A percentile compares a stretch with the other conserved stretches of the same genome.
These are phyloP conservation scores for Avena eriantha DNA, from an alignment of 176 grass and related monocot genomes.

Conservation along the genomic window DNA sequence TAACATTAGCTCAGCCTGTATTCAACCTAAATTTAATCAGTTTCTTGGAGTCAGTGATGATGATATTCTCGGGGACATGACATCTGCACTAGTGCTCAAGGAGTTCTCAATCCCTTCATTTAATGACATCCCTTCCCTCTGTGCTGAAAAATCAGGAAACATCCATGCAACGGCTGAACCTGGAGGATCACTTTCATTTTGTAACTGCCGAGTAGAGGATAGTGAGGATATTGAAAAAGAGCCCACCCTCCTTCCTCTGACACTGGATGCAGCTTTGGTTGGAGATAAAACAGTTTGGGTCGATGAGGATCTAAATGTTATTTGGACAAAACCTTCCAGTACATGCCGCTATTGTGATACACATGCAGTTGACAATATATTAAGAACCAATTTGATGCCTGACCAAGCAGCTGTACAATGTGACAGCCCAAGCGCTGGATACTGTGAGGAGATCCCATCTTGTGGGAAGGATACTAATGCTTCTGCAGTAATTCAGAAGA, in stretches of 20 bases:
- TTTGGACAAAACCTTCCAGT: not conserved
- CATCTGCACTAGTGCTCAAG: conserved; percentile 3
- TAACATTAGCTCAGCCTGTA: conserved; percentile 17
- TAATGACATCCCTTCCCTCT: conserved; percentile 7
- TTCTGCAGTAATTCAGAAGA: conserved; percentile 6
- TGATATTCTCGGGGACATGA: conserved; percentile 14
- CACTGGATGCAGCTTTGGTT: conserved; percentile 13
- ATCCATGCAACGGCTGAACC: conserved; percentile 32
- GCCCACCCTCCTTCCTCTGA: not conserved
- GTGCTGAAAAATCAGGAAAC: conserved; percentile 29
- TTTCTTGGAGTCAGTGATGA: conserved; percentile 26
- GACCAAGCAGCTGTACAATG: conserved; percentile 34
- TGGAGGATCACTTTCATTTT: conserved; percentile 22
- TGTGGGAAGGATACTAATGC: conserved; percentile 30
- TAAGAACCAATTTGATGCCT: not conserved
- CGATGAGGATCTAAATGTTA: conserved; percentile 42
- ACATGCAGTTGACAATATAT: conserved; percentile 1
- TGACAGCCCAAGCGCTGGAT: conserved; percentile 6
- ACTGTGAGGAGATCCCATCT: conserved; percentile 25
- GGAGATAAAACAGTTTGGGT: conserved; percentile 6
- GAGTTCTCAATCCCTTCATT: conserved; percentile 11
- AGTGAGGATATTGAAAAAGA: conserved; percentile 46
- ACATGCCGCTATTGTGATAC: conserved; percentile 8
- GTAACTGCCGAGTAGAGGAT: conserved; percentile 31
- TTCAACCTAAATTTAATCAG: conserved; percentile 4